These are phyloP conservation scores for Funneliformis mosseae DNA, from an alignment of 192 early-diverging fungal species.

Conservation along the genomic window DNA sequence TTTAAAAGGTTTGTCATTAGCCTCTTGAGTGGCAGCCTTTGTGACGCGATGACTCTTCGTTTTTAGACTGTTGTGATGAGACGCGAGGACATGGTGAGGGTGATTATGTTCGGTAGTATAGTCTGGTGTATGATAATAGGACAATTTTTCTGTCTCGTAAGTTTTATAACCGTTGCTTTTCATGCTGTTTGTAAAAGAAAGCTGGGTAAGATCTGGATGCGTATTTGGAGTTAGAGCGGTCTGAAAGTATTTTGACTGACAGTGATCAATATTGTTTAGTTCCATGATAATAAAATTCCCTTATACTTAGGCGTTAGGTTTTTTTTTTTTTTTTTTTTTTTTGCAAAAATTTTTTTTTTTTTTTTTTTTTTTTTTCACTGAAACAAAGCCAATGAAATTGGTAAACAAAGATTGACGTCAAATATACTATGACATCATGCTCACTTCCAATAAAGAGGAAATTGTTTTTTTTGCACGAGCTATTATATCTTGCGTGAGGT, in stretches of 20 bases:
- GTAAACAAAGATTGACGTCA: conserved; percentile 19
- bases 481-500: conserved; percentile 2
- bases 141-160: conserved; percentile 14
- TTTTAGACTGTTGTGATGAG: conserved; percentile 12
- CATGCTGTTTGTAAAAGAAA: not conserved
- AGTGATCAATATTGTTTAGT: not conserved
- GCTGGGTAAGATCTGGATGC: not conserved
- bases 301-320: not conserved
- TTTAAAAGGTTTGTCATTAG: conserved; percentile 78
- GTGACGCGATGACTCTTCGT: conserved; percentile 11
- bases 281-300: conserved; percentile 21
- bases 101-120: not conserved
- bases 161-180: conserved; percentile 7
- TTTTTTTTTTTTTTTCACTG: conserved; percentile 26
- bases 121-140: conserved; percentile 15
- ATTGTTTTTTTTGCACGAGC: conserved; percentile 25
- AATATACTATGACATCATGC: conserved; percentile 24
- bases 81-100: not conserved
- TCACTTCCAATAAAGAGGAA: conserved; percentile 16
- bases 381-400: not conserved
- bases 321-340: conserved; percentile 1
- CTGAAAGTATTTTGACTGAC: not conserved
- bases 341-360: not conserved
- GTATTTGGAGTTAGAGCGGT: not conserved
- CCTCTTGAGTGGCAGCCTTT: conserved; percentile 21